Evolutionary conservation across 2,329 filamentous ascomycete genomes (phyloP), one percentile per base, ranked within the genome.

Genomic region (Alternaria sp.): DNA sequence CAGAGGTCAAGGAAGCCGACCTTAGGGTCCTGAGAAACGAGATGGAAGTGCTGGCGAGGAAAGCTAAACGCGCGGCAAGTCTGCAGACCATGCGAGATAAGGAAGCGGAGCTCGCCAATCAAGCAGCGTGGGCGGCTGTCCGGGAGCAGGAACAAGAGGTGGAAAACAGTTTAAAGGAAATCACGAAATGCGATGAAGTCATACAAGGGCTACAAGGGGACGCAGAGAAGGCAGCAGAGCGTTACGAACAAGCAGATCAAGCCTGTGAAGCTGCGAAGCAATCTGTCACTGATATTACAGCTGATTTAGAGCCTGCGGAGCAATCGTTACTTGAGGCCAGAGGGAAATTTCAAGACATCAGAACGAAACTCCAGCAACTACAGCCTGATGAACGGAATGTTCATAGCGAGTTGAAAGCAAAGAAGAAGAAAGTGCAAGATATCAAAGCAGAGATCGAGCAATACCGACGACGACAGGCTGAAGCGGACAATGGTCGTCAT

Each of bases 101-200:
- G 59, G 84, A 88, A 48, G 83, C 83, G 34, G 83, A 86, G 25
- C 82, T 91, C 45, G 81, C 84, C 44, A 84, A 86, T 18, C 90
- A 96, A 79, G 83, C 92, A 64, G 89, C 91, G n/a, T 99, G 95
- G 95, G 87, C 89, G 25, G 92, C 96, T 73, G 93, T 98, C 1
- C 86, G 89, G 50, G 89, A 92, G 57, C 85, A 92, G 76, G 94
- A 98, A 78, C 80, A 78, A 36, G 69, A 66, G 10, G 61, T 82
- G 7, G 70, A 66, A 6, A 58, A 71, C 7, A 68, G 67, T 4
- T 66, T 78, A 2, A 41, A 56, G 3, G 70, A 76, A 16, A 67
- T 84, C 3, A 60, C 55, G 7, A 49, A 64, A 36, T 72, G 78
- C 2, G 78, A 83, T 10, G 78, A 81, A 14, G 82, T 84, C 49